Conservation (phyloP, 148 eudicot species). For the Nyssa sinensis region DNA sequence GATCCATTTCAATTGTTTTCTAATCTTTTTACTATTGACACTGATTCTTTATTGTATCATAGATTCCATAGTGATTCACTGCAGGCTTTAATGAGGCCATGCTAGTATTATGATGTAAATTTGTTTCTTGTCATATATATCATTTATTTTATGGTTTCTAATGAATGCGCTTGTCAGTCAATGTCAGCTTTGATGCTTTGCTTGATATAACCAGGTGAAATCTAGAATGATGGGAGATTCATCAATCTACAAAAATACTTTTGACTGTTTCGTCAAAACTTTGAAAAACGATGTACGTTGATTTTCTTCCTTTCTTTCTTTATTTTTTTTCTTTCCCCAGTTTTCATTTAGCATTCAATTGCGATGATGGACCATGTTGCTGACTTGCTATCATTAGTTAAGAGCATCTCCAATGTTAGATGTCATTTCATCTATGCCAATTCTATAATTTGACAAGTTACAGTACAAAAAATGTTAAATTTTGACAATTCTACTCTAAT, state of each 20-base stretch:
- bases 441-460: no score
- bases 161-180: slow-evolving; percentile 34
- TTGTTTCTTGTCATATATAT: not conserved
- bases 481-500: no score
- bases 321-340: not conserved
- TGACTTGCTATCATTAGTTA: not conserved
- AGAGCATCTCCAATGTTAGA: no score
- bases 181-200: slow-evolving; percentile 27
- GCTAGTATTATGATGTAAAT: not conserved
- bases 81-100: not conserved
- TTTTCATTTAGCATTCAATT: not conserved
- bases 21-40: not conserved
- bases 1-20: not conserved
- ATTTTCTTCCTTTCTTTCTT: no score
- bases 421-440: no score
- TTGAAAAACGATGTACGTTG: slow-evolving; percentile 61
- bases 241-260: slow-evolving; percentile 57
- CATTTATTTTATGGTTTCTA: slow-evolving; percentile 31
- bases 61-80: not conserved
- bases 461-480: no score
- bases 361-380: not conserved
- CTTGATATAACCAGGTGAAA: slow-evolving; percentile 63
- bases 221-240: slow-evolving; percentile 96
- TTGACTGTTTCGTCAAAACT: slow-evolving; percentile 80
- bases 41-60: not conserved